Evolutionary conservation across 768 basidiomycete genomes (phyloP).

Genomic region (Boletus eberwhitei): DNA sequence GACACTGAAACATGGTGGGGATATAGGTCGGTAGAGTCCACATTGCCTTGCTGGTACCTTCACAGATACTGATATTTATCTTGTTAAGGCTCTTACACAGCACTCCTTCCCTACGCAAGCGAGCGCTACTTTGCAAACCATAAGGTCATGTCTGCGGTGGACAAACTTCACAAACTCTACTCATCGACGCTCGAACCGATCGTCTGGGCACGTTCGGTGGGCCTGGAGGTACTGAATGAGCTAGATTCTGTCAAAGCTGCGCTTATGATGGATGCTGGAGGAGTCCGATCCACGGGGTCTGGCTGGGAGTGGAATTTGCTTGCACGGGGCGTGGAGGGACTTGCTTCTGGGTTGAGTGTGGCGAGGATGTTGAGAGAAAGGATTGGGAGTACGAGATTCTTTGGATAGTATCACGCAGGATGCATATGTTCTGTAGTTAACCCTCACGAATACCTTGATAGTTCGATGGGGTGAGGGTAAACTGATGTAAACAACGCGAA

Average conservation of each 20-base stretch:
- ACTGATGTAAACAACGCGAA: conserved; percentile 22
- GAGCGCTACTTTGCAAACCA: conserved; percentile 87
- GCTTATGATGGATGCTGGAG: conserved; percentile 80
- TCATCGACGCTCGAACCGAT: conserved; percentile 59
- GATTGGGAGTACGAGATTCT: conserved; percentile 9
- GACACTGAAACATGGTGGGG: conserved; percentile 62
- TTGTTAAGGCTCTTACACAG: conserved; percentile 63
- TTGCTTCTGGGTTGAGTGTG: conserved; percentile 35
- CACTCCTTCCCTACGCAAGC: conserved; percentile 72
- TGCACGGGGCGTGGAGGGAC: conserved; percentile 44
- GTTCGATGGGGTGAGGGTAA: not conserved
- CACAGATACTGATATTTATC: not conserved
- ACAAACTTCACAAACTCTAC: conserved; percentile 90
- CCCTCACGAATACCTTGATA: not conserved
- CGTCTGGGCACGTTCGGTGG: conserved; percentile 85
- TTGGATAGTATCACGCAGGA: not conserved
- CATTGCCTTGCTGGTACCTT: not conserved
- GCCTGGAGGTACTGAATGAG: conserved; percentile 90
- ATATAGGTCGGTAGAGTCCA: conserved; percentile 60
- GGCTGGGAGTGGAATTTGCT: conserved; percentile 32
- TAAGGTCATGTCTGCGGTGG: conserved; percentile 74
- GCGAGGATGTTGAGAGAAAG: conserved; percentile 28
- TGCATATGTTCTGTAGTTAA: too few relatives aligned
- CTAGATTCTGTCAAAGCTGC: conserved; percentile 77
- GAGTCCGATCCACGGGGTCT: conserved; percentile 26